Percentiles rank a stretch among this genome's conserved stretches.
phyloP scores from a whole-genome alignment of 768 basidiomycete species.

The Xerocomus brunneocitrinus region DNA sequence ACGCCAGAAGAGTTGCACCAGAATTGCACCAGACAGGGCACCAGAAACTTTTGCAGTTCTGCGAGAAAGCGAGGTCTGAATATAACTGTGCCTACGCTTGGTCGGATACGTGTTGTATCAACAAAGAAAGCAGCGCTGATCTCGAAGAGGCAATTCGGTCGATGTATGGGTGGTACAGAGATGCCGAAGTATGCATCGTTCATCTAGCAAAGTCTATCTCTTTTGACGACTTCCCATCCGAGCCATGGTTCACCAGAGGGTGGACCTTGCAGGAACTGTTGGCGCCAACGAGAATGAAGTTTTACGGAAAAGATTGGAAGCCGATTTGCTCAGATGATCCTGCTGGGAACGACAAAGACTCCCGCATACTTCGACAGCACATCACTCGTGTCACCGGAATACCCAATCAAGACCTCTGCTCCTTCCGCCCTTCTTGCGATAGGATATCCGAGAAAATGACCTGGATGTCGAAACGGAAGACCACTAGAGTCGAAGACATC shows the following conservation, averaged over 20 bases:
- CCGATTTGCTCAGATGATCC: slow-evolving; percentile 8
- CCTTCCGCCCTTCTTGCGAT: slow-evolving; percentile 10
- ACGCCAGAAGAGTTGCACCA: slow-evolving; percentile 1
- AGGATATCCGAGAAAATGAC: slow-evolving; percentile 17
- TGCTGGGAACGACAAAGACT: slow-evolving; percentile 7
- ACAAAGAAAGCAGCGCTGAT: slow-evolving; percentile 27
- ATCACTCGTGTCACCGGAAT: slow-evolving; percentile 13
- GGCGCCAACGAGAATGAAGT: slow-evolving; percentile 13
- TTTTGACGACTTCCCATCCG: slow-evolving; percentile 8
- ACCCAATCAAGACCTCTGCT: slow-evolving; percentile 5
- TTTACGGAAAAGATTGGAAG: slow-evolving; percentile 17
- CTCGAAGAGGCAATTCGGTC: slow-evolving; percentile 29
- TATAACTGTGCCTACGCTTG: slow-evolving; percentile 20
- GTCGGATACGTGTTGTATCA: slow-evolving; percentile 23
- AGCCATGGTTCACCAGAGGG: slow-evolving; percentile 22
- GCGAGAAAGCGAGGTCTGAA: slow-evolving; percentile 13
- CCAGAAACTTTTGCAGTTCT: slow-evolving; percentile 15
- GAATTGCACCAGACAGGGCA: slow-evolving; percentile 3
- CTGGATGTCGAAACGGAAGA: slow-evolving; percentile 25
- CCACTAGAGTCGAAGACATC: slow-evolving; percentile 20
- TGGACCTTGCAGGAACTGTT: slow-evolving; percentile 20
- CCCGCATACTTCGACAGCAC: slow-evolving; percentile 7
- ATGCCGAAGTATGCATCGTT: slow-evolving; percentile 20
- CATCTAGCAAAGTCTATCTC: slow-evolving; percentile 14
- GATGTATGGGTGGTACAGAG: slow-evolving; percentile 28